Evolutionary conservation across 257 asterid species (phyloP), one percentile per base, ranked within the genome.

Genomic region (Forsythia suspensa): DNA sequence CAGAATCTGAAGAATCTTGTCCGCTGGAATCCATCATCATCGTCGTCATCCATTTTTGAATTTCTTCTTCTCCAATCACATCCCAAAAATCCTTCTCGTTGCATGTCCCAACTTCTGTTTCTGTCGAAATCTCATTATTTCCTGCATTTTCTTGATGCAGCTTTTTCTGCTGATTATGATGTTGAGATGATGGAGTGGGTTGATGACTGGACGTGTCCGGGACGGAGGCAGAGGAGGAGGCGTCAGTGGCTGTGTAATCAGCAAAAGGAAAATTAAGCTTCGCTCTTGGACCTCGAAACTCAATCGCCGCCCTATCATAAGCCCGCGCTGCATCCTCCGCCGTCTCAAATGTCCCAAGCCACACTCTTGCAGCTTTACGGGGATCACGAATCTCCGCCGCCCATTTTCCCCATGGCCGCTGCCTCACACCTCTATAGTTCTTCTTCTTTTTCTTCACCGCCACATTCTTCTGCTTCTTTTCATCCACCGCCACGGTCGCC

Each of bases 331-430:
- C 97, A 0, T 88, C 97, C 85, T 87, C 98, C 0, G 94, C 97
- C 0, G 96, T 94, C 36, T 83, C 90, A 70, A 94, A 94, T 0
- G 98, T 94, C 9, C 98, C 97, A 3, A 94, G 90, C 98, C 98
- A 94, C 55, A 94, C 97, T 2, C 98, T 90, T 20, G 94, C 91
- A 15, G 97, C 97, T 82, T 89, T 90, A 9, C 88, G 70, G 0
- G 98, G 98, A 82, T 92, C 97, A 0, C 98, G 73, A 16, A 94
- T 94, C 86, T 94, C 98, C 39, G 97, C 93, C 24, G 97, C 97
- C 98, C 98, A 94, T 70, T 94, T 94, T 10, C 97, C 98, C 98
- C 98, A 94, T 4, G 97, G 98, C 84, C 98, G 71, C 82, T 91
- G 96, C 76, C 98, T 82, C 13, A 94, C 98, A 0, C 98, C 98